Percentiles rank a stretch among this genome's conserved stretches.
Conservation (phyloP, 2,329 filamentous ascomycete species). For the Trichoderma gracile region DNA sequence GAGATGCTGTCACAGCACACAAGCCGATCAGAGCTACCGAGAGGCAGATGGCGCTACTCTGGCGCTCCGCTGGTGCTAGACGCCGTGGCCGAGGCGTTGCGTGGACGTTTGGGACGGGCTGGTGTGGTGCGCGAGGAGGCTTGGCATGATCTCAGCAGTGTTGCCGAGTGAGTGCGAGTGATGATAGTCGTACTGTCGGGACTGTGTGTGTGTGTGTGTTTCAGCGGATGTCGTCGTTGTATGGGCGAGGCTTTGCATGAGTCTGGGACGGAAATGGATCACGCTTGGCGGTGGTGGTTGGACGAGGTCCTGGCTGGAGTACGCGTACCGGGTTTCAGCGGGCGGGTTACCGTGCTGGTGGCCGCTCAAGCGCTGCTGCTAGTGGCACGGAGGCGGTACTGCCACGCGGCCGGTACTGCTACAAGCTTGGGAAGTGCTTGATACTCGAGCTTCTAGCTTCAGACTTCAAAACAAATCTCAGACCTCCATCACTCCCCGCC, state of each 20-base stretch:
- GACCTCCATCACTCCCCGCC: not conserved
- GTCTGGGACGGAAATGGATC: too few species aligned
- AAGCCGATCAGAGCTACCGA: conserved; percentile 21
- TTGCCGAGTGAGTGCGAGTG: not conserved
- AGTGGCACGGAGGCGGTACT: not conserved
- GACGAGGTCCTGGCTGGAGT: too few species aligned
- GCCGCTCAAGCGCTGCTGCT: not conserved
- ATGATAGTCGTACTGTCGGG: not conserved
- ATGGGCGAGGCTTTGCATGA: not conserved
- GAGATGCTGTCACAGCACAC: not conserved
- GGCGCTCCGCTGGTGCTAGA: not conserved
- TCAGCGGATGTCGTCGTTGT: too few species aligned
- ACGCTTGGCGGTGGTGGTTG: too few species aligned
- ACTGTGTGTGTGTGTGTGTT: not conserved
- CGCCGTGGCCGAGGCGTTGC: conserved; percentile 11
- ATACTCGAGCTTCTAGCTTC: too few species aligned
- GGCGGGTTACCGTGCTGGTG: not conserved
- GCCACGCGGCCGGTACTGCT: conserved; percentile 1
- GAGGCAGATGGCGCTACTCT: conserved; percentile 15
- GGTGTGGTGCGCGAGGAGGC: not conserved
- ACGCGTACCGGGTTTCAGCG: not conserved
- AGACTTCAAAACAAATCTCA: too few species aligned
- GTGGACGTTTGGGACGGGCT: not conserved
- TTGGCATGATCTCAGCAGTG: conserved; percentile 7
- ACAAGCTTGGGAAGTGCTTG: too few species aligned